Evolutionary conservation across 2,329 filamentous ascomycete genomes (phyloP).

Genomic region (Pseudocercospora crystallina): DNA sequence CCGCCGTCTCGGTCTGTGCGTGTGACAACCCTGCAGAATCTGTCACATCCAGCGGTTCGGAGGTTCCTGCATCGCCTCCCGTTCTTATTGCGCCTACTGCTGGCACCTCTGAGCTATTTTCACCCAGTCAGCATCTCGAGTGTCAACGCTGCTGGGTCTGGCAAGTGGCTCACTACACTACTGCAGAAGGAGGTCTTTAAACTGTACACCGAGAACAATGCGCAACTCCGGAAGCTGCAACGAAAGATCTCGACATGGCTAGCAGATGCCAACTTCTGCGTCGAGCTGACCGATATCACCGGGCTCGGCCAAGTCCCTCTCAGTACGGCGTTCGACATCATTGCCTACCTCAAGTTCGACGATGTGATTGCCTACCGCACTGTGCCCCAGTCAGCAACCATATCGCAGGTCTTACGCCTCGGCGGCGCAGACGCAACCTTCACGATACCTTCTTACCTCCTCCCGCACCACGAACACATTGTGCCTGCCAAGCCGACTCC

Average conservation of each 20-base stretch:
- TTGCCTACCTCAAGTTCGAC: slow-evolving; percentile 44
- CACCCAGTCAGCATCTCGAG: slow-evolving; percentile 53
- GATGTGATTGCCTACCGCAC: slow-evolving; percentile 54
- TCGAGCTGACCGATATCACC: slow-evolving; percentile 48
- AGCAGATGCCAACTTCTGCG: slow-evolving; percentile 53
- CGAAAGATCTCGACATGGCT: slow-evolving; percentile 51
- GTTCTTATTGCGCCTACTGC: slow-evolving; percentile 49
- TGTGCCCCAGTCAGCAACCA: slow-evolving; percentile 41
- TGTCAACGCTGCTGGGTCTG: slow-evolving; percentile 52
- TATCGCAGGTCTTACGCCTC: slow-evolving; percentile 52
- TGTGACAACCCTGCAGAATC: slow-evolving; percentile 50
- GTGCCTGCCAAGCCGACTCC: slow-evolving; percentile 44
- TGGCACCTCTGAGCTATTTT: slow-evolving; percentile 53
- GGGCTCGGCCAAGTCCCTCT: slow-evolving; percentile 51
- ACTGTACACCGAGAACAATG: slow-evolving; percentile 45
- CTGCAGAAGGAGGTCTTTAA: slow-evolving; percentile 53
- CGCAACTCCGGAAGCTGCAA: slow-evolving; percentile 49
- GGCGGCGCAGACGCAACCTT: slow-evolving; percentile 53
- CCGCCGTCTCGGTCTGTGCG: slow-evolving; percentile 50
- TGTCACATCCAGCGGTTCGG: slow-evolving; percentile 42
- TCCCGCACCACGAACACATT: slow-evolving; percentile 57
- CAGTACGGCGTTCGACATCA: slow-evolving; percentile 50
- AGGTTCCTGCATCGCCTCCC: slow-evolving; percentile 52
- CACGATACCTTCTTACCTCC: slow-evolving; percentile 49
- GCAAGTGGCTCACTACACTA: slow-evolving; percentile 50